These are phyloP conservation scores for Mucor plumbeus DNA, from an alignment of 371 early-diverging fungal genomes.

Conservation along the genomic window DNA sequence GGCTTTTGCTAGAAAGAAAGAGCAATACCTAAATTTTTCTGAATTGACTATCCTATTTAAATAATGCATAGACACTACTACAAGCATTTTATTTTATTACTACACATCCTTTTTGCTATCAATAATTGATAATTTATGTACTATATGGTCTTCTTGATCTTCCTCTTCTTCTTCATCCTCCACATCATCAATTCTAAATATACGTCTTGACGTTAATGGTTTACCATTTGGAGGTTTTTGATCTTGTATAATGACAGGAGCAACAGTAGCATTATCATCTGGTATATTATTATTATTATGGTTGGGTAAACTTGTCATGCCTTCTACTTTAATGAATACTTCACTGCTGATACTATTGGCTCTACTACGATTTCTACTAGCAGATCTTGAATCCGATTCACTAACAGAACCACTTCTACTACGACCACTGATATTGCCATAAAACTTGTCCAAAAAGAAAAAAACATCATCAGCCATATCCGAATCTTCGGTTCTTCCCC, in stretches of 20 bases:
- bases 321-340: slow-evolving; percentile 52
- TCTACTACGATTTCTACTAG: slow-evolving; percentile 31
- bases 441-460: slow-evolving; percentile 52
- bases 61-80: background rate
- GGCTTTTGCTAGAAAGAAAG: no score
- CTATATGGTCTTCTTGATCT: background rate
- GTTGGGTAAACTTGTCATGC: slow-evolving; percentile 52
- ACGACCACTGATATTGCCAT: slow-evolving; percentile 34
- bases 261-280: background rate
- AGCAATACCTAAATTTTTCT: no score
- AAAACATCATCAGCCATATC: slow-evolving; percentile 61
- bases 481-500: slow-evolving; percentile 56
- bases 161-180: slow-evolving; percentile 25
- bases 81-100: slow-evolving; percentile 1
- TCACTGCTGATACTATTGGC: slow-evolving; percentile 38
- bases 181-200: slow-evolving; percentile 33
- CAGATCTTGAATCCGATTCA: slow-evolving; percentile 27
- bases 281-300: slow-evolving; percentile 29
- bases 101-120: slow-evolving; percentile 16
- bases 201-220: slow-evolving; percentile 19
- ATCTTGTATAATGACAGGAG: background rate
- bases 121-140: slow-evolving; percentile 13
- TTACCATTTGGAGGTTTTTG: background rate
- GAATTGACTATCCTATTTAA: background rate
- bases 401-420: slow-evolving; percentile 40